Conservation (phyloP, 2,329 filamentous ascomycete species). For the Fusarium agapanthi region DNA sequence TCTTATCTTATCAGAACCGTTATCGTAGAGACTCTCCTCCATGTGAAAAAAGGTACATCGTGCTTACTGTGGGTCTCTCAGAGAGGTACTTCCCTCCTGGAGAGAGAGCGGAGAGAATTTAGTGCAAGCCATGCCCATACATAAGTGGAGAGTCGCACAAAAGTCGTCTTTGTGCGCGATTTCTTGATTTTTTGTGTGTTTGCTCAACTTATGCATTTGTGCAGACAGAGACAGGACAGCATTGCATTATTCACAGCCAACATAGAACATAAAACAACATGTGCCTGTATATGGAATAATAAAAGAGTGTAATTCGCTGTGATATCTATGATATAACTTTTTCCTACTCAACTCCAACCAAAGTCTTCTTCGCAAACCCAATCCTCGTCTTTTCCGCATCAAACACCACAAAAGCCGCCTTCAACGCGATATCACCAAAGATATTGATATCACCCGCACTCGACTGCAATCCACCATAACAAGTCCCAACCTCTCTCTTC, state of each 20-base stretch:
- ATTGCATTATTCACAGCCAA: not conserved
- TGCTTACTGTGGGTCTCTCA: not conserved
- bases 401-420: conserved; percentile 67
- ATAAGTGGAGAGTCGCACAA: not conserved
- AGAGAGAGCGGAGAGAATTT: not conserved
- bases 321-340: not conserved
- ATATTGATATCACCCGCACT: conserved; percentile 63
- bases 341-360: not conserved
- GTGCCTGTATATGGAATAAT: not conserved
- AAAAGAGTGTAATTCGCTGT: not conserved
- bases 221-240: not conserved
- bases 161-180: conserved; percentile 7
- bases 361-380: conserved; percentile 35
- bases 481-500: conserved; percentile 44
- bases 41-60: not conserved
- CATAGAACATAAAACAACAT: not conserved
- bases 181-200: conserved; percentile 6
- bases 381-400: conserved; percentile 47
- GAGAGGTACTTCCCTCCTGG: not conserved
- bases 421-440: conserved; percentile 69
- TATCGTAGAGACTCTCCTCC: no score
- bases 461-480: conserved; percentile 76
- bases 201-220: not conserved
- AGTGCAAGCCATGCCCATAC: not conserved
- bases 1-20: not conserved